Conservation (phyloP, 108 stramenopile genomes). For the Cyclostephanos tholiformis region DNA sequence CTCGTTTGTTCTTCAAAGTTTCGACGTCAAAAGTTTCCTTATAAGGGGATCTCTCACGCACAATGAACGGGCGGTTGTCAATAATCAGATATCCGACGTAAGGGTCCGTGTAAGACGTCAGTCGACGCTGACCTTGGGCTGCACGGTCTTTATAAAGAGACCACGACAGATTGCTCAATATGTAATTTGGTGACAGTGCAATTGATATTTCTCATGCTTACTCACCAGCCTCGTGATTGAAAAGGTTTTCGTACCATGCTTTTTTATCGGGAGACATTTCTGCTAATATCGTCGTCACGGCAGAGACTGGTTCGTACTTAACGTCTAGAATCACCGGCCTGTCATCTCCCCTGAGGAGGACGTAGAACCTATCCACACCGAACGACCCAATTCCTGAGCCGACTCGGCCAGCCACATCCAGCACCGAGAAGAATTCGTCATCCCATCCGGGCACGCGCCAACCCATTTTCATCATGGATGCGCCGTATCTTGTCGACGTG, state of each 20-base stretch:
- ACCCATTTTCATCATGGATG: conserved; percentile 68
- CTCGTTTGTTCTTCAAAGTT: conserved; percentile 22
- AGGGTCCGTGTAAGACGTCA: conserved; percentile 71
- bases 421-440: conserved; percentile 48
- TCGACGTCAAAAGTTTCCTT: conserved; percentile 52
- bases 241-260: conserved; percentile 62
- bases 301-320: conserved; percentile 57
- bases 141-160: conserved; percentile 21
- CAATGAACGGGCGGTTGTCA: conserved; percentile 43
- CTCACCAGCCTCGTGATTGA: conserved; percentile 49
- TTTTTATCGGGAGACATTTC: conserved; percentile 15
- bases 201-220: background rate
- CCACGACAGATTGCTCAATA: background rate
- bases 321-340: conserved; percentile 61
- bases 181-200: no score
- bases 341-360: conserved; percentile 57
- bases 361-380: conserved; percentile 71
- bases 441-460: conserved; percentile 61
- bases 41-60: conserved; percentile 69
- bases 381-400: conserved; percentile 60
- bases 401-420: conserved; percentile 60
- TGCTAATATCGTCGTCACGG: conserved; percentile 41
- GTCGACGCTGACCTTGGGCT: conserved; percentile 52
- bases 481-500: conserved; percentile 53
- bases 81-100: conserved; percentile 58